Evolutionary conservation across 768 basidiomycete species (phyloP).

Genomic region (Multifurca ochricompacta): DNA sequence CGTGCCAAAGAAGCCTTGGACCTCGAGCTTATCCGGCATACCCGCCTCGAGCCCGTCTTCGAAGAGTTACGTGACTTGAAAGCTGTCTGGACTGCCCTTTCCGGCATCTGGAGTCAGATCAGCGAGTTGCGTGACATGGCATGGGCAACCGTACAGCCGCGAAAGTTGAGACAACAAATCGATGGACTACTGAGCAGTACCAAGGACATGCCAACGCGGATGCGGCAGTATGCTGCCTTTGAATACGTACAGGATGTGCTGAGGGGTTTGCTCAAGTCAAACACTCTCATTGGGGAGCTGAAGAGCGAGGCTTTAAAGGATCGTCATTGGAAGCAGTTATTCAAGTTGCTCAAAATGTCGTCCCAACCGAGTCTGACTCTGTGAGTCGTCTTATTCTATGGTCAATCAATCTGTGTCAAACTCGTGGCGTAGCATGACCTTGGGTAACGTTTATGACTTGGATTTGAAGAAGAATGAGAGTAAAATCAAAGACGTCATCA

Average conservation of each 20-base stretch:
- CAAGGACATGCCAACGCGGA: constrained; percentile 97
- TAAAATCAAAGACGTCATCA: constrained; percentile 87
- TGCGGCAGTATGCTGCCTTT: constrained; percentile 98
- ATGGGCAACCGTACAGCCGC: constrained; percentile 90
- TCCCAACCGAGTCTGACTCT: constrained; percentile 67
- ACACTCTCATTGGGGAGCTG: constrained; percentile 82
- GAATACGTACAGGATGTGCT: constrained; percentile 95
- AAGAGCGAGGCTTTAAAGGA: constrained; percentile 97
- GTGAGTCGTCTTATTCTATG: constrained; percentile 33
- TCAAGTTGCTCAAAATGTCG: constrained; percentile 76
- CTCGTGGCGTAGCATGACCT: constrained; percentile 62
- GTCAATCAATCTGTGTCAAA: constrained; percentile 7
- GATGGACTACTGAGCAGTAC: constrained; percentile 89
- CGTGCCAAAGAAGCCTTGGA: constrained; percentile 96
- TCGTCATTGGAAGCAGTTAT: constrained; percentile 95
- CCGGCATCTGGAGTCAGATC: constrained; percentile 94
- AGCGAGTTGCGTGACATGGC: constrained; percentile 77
- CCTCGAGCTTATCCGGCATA: constrained; percentile 83
- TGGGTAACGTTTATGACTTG: constrained; percentile 95
- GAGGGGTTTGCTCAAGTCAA: constrained; percentile 80
- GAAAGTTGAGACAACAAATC: constrained; percentile 90
- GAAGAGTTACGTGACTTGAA: constrained; percentile 96
- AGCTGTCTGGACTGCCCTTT: constrained; percentile 97
- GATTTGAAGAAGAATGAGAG: constrained; percentile 91
- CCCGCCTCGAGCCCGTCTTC: constrained; percentile 86